A percentile compares a stretch with the other conserved stretches of the same genome.
phyloP scores from a whole-genome alignment of 495 filamentous ascomycete species.

The Penicillium daleae region DNA sequence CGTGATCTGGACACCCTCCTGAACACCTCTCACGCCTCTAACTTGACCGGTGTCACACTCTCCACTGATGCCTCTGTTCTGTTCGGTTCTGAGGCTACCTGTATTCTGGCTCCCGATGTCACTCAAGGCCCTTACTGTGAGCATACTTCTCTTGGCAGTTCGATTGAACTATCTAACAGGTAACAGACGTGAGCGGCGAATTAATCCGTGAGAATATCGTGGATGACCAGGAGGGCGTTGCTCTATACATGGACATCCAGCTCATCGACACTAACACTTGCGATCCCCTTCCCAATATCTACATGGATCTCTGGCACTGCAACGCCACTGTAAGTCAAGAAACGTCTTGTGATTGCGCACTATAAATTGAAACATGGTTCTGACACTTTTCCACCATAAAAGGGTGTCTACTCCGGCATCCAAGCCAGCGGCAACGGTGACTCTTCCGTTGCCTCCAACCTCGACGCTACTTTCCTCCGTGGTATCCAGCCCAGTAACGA shows the following conservation, averaged over 20 bases:
- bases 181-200: constrained; percentile 49
- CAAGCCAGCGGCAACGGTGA: constrained; percentile 57
- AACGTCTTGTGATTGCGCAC: constrained; percentile 15
- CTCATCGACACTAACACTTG: constrained; percentile 63
- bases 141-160: neutral
- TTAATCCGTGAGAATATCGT: constrained; percentile 58
- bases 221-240: constrained; percentile 59
- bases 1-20: constrained; percentile 48
- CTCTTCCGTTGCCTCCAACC: constrained; percentile 32
- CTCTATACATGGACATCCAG: constrained; percentile 62
- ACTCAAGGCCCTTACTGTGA: constrained; percentile 61
- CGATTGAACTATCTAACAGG: neutral
- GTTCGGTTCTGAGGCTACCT: constrained; percentile 58
- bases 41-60: constrained; percentile 48
- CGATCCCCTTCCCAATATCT: constrained; percentile 55
- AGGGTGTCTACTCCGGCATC: constrained; percentile 63
- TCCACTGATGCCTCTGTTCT: constrained; percentile 52
- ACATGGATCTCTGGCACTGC: constrained; percentile 64
- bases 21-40: constrained; percentile 47
- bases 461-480: constrained; percentile 55
- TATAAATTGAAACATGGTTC: neutral
- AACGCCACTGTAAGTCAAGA: constrained; percentile 41
- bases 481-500: constrained; percentile 54
- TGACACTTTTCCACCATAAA: neutral
- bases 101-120: constrained; percentile 58